A percentile compares a stretch with the other conserved stretches of the same genome.
Evolutionary conservation across 108 stramenopile species (phyloP).

Genomic region (Fistulifera solaris): DNA sequence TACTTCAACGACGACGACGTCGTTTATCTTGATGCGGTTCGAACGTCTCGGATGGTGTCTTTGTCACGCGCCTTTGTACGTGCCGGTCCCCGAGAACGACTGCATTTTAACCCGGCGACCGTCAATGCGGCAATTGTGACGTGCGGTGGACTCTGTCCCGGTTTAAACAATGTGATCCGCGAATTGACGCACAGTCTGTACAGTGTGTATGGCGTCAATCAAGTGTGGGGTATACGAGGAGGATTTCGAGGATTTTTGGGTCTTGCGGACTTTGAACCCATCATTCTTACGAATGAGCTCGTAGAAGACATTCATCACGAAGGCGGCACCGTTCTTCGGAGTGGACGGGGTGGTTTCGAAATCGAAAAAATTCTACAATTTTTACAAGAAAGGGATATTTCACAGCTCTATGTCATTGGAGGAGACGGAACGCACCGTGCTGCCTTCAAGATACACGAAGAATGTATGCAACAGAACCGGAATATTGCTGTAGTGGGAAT

Average conservation of each 20-base stretch:
- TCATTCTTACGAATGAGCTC: slow-evolving; percentile 14
- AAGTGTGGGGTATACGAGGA: slow-evolving; percentile 53
- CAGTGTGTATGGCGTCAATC: slow-evolving; percentile 43
- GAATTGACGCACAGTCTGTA: slow-evolving; percentile 47
- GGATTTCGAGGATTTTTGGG: slow-evolving; percentile 69
- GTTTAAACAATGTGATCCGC: slow-evolving; percentile 81
- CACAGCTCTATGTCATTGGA: slow-evolving; percentile 70
- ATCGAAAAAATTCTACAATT: slow-evolving; percentile 44
- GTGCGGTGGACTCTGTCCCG: slow-evolving; percentile 30
- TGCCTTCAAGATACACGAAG: slow-evolving; percentile 30
- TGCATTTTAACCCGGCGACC: slow-evolving; percentile 81
- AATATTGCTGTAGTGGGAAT: slow-evolving; percentile 69
- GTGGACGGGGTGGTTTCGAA: slow-evolving; percentile 73
- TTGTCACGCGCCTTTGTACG: slow-evolving; percentile 50
- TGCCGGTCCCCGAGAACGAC: slow-evolving; percentile 59
- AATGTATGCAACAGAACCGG: slow-evolving; percentile 24
- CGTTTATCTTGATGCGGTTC: slow-evolving; percentile 37
- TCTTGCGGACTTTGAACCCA: slow-evolving; percentile 10
- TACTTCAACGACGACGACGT: no score
- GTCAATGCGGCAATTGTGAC: slow-evolving; percentile 91
- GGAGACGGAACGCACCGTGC: slow-evolving; percentile 89
- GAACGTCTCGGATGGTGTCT: slow-evolving; percentile 27
- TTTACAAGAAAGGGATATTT: slow-evolving; percentile 29
- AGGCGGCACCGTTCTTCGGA: slow-evolving; percentile 74
- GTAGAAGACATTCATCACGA: slow-evolving; percentile 65